Percentiles rank a stretch among this genome's conserved stretches.
Evolutionary conservation across 163 green algal species (phyloP).

Genomic region (Volvox carteri): DNA sequence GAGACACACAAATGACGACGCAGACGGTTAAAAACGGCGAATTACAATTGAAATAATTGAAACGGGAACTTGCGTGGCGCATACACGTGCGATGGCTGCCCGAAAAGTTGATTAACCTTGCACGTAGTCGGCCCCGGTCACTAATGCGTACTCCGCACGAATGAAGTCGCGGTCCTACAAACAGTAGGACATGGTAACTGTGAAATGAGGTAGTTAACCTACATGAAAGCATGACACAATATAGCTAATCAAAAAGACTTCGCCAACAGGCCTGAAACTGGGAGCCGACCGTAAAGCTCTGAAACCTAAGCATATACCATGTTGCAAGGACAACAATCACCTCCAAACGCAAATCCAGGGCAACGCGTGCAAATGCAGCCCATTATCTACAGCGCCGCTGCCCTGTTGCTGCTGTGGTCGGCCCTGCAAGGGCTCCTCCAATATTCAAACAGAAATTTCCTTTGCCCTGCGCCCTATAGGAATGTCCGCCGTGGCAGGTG

Average conservation of each 20-base stretch:
- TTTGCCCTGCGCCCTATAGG: constrained; percentile 26
- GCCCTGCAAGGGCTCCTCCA: background rate
- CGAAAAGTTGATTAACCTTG: constrained; percentile 30
- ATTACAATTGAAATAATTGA: too few species aligned
- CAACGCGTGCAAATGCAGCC: background rate
- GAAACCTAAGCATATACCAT: too few species aligned
- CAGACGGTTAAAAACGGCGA: too few species aligned
- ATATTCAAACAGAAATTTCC: constrained; percentile 19
- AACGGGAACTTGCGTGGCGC: too few species aligned
- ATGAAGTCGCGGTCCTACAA: constrained; percentile 34
- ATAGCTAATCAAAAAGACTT: too few species aligned
- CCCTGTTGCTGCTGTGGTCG: background rate
- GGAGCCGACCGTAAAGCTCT: too few species aligned
- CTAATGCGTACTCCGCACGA: constrained; percentile 24
- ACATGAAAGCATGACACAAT: too few species aligned
- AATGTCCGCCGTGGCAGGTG: constrained; percentile 18
- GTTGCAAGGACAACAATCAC: too few species aligned
- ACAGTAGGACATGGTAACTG: background rate
- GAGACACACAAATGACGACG: too few species aligned
- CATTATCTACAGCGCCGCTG: background rate
- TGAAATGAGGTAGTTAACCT: too few species aligned
- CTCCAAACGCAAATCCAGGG: constrained; percentile 38
- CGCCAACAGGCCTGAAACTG: too few species aligned
- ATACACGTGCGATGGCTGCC: too few species aligned
- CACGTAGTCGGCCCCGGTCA: constrained; percentile 25